Evolutionary conservation across 1,284 basidiomycete species (phyloP).

Genomic region (Irpex sp.): DNA sequence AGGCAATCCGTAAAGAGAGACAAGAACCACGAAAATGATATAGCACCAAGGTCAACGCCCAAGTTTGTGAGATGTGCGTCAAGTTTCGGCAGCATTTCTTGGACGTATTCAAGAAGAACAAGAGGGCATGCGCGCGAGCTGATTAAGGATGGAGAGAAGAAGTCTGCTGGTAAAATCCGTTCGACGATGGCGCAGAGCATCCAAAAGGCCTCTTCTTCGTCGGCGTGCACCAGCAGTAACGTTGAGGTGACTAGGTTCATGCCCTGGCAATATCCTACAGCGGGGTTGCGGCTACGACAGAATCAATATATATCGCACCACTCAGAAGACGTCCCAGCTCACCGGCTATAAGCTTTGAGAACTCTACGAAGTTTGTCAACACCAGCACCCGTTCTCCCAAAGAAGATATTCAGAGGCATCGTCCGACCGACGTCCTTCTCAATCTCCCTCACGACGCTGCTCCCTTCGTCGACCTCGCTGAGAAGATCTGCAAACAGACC

Average conservation of each 20-base stretch:
- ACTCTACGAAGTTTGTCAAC: constrained; percentile 90
- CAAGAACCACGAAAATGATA: constrained; percentile 98
- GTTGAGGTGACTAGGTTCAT: constrained; percentile 97
- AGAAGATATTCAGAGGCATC: constrained; percentile 96
- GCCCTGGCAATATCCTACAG: constrained; percentile 87
- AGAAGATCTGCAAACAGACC: constrained; percentile 88
- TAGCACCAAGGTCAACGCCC: constrained; percentile 87
- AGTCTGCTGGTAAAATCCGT: constrained; percentile 77
- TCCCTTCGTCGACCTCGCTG: constrained; percentile 48
- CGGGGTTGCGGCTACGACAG: constrained; percentile 65
- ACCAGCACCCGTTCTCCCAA: constrained; percentile 92
- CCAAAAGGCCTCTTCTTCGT: constrained; percentile 98
- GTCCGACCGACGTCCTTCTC: constrained; percentile 94
- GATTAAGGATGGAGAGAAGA: constrained; percentile 79
- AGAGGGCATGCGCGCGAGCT: constrained; percentile 93
- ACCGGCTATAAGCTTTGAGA: constrained; percentile 90
- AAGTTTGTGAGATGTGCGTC: constrained; percentile 74
- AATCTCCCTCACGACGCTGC: constrained; percentile 75
- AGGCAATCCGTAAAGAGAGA: constrained; percentile 95
- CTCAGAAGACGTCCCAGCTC: constrained; percentile 22
- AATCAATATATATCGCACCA: background rate
- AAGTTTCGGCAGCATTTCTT: constrained; percentile 74
- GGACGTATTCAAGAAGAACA: constrained; percentile 86
- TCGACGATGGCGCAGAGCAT: constrained; percentile 88
- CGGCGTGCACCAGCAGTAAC: constrained; percentile 86